Base-by-base conservation (phyloP, 2,329 filamentous ascomycete species). In the Gnomoniopsis sp. region DNA sequence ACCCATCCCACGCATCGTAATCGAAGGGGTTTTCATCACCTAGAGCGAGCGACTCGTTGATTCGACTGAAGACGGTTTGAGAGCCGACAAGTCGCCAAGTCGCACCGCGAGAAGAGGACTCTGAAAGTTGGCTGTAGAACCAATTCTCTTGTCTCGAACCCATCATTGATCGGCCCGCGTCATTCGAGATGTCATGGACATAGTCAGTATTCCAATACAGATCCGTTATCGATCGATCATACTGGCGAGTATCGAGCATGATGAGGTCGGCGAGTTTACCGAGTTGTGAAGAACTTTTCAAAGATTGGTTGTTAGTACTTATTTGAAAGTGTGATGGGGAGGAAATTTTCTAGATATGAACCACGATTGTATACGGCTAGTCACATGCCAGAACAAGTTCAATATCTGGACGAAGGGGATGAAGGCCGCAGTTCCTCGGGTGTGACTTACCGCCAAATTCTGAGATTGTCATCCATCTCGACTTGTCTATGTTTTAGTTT, bases 1-100 rank as follows among this genome's bases (percentile, higher is more conserved):
- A 91, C 22, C 68, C 66, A 47, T 71, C 75, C 71, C 69, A 72
- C 14, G 68, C 64, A 65, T 88, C 85, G 65, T 81, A 80, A 67
- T 87, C 78, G 34, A 81, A 69, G 1, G 75, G 72, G 51, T 73
- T 68, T 15, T 71, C 68, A 38, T 64, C 57, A 1, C 72, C 68
- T 14, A 67, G 61, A 10, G 65, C 64, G 26, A 65, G 34, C 49
- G 68, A 70, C 61, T 66, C 48, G 65, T 78, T 72, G 49, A 74
- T 68, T 23, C 72, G 66, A 50, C 72, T 74, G 72, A 91, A 90
- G 51, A 90, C 74, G 46, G 88, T 84, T 69, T 91, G 88, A 26
- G 86, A 88, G 11, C 88, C 88, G 47, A 92, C 80, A 19, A 92
- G 70, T 44, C 88, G 79, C 89, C 89, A 92, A 1, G 81, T 79